Evolutionary conservation across 768 basidiomycete species (phyloP), one percentile per base, ranked within the genome.

Genomic region (Sporobolomyces phaffii): DNA sequence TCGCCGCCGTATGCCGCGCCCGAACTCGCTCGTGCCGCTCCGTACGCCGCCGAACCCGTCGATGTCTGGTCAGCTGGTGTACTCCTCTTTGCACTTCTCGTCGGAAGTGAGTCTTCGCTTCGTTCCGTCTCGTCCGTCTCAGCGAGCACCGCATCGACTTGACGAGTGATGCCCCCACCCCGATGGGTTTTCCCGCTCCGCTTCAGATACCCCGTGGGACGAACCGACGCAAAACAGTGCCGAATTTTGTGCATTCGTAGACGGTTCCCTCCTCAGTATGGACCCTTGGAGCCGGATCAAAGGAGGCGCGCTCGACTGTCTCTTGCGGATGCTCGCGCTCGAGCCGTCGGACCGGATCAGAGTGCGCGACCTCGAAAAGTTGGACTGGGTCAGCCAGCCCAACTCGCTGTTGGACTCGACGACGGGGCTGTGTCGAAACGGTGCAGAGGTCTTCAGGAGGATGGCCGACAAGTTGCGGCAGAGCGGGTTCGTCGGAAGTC

Each of bases 131-230:
- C 34, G 33, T 36, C n/a, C n/a, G n/a, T n/a, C n/a, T n/a, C n/a
- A n/a, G n/a, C n/a, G n/a, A n/a, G n/a, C n/a, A n/a, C n/a, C n/a
- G n/a, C n/a, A n/a, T n/a, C n/a, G n/a, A n/a, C n/a, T n/a, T n/a
- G n/a, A n/a, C n/a, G n/a, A n/a, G n/a, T n/a, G n/a, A n/a, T n/a
- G n/a, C n/a, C n/a, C n/a, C n/a, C n/a, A n/a, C n/a, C n/a, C n/a
- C n/a, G n/a, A n/a, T n/a, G n/a, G n/a, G 9, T 67, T 48, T 26
- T 38, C 29, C 49, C 5, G n/a, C n/a, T n/a, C n/a, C n/a, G n/a
- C n/a, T n/a, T n/a, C n/a, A 97, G 93, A 96, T 74, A 97, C 96
- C 0, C 96, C 96, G 3, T 98, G 96, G 96, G 96, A 97, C 74
- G 88, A 93, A 75, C 91, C 96, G 4, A 90, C 91, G 0, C 73